Evolutionary conservation across 768 basidiomycete species (phyloP).

Genomic region (Nidularia pulvinata): DNA sequence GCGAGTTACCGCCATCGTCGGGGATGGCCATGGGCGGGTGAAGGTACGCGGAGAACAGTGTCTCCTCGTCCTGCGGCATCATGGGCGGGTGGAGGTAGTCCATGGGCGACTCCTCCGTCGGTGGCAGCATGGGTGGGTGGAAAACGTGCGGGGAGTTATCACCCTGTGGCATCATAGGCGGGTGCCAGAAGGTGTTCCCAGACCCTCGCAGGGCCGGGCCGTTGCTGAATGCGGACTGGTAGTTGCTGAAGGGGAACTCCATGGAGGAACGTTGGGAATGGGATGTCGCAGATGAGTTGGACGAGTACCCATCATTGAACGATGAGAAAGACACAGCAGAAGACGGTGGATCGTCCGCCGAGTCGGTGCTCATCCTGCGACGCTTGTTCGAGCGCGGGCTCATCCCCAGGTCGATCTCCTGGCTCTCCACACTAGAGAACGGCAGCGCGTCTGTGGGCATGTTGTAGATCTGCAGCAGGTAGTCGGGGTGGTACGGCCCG

Average conservation of each 20-base stretch:
- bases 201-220: constrained; percentile 56
- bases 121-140: constrained; percentile 72
- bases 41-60: constrained; percentile 46
- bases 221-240: constrained; percentile 34
- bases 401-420: constrained; percentile 40
- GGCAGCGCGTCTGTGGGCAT: constrained; percentile 51
- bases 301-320: constrained; percentile 61
- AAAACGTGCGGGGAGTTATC: constrained; percentile 55
- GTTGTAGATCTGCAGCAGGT: constrained; percentile 53
- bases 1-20: constrained; percentile 17
- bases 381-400: constrained; percentile 61
- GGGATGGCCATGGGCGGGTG: constrained; percentile 44
- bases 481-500: constrained; percentile 77
- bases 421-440: constrained; percentile 44
- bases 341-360: constrained; percentile 51
- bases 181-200: constrained; percentile 76
- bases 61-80: constrained; percentile 66
- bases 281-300: constrained; percentile 51
- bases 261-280: constrained; percentile 65
- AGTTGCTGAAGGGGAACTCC: constrained; percentile 65
- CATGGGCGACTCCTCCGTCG: constrained; percentile 62
- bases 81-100: constrained; percentile 71
- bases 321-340: constrained; percentile 66
- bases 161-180: constrained; percentile 63
- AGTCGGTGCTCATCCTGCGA: constrained; percentile 68